phyloP scores from a whole-genome alignment of 768 basidiomycete species.

The Suillus hirtellus region DNA sequence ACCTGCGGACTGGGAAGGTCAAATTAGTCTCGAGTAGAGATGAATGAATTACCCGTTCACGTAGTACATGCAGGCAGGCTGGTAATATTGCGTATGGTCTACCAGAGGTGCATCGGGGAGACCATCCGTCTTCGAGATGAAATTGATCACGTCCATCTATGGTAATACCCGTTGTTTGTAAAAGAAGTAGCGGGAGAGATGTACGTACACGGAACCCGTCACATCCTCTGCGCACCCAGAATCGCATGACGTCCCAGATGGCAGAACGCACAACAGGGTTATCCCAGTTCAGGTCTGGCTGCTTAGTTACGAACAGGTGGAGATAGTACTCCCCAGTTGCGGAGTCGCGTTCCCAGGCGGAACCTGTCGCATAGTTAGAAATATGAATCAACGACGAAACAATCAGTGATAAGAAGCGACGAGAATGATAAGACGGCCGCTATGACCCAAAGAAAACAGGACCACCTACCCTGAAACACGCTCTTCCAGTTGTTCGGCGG shows the following conservation, averaged over 20 bases:
- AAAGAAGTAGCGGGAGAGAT: background rate
- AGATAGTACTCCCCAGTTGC: conserved; percentile 69
- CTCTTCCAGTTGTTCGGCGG: conserved; percentile 80
- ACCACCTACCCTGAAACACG: conserved; percentile 54
- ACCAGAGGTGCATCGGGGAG: conserved; percentile 67
- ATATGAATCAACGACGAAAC: background rate
- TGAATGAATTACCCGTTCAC: conserved; percentile 53
- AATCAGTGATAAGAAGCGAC: background rate
- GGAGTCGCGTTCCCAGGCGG: conserved; percentile 73
- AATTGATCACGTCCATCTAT: conserved; percentile 72
- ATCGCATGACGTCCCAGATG: conserved; percentile 64
- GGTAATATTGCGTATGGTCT: conserved; percentile 49
- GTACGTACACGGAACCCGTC: conserved; percentile 70
- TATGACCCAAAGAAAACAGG: background rate
- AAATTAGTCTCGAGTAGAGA: conserved; percentile 7
- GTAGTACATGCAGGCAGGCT: conserved; percentile 52
- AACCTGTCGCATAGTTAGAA: conserved; percentile 38
- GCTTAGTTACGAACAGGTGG: conserved; percentile 63
- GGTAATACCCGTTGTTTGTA: conserved; percentile 3
- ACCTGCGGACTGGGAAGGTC: conserved; percentile 52
- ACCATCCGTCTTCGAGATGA: conserved; percentile 61
- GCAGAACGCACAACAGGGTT: conserved; percentile 59
- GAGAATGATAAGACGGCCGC: too few relatives aligned
- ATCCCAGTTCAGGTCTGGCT: conserved; percentile 81
- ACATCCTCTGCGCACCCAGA: conserved; percentile 74